Evolutionary conservation across 2,329 filamentous ascomycete species (phyloP).

Genomic region (Calonectria henricotiae): DNA sequence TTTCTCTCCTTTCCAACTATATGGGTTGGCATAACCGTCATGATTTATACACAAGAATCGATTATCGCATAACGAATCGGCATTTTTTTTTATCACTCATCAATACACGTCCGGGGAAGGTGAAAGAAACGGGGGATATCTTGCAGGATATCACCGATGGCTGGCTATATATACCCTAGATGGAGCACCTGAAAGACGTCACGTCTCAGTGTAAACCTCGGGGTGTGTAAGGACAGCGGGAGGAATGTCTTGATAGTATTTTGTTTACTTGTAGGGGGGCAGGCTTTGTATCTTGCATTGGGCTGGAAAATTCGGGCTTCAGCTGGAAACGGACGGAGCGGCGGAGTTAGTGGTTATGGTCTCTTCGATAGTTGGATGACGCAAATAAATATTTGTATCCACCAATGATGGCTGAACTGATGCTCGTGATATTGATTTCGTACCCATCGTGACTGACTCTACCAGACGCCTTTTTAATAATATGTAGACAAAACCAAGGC

Average conservation of each 20-base stretch:
- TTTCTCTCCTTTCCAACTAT: slow-evolving; percentile 52
- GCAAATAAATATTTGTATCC: slow-evolving; percentile 49
- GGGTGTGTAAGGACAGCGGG: slow-evolving; percentile 37
- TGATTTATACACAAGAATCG: slow-evolving; percentile 51
- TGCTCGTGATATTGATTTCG: slow-evolving; percentile 25
- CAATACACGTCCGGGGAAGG: slow-evolving; percentile 42
- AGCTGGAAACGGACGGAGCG: slow-evolving; percentile 54
- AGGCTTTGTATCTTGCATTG: slow-evolving; percentile 50
- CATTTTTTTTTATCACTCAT: slow-evolving; percentile 49
- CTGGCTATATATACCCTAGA: slow-evolving; percentile 47
- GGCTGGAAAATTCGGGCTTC: slow-evolving; percentile 51
- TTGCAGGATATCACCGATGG: slow-evolving; percentile 33
- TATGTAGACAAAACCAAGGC: slow-evolving; percentile 14
- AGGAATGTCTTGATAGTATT: slow-evolving; percentile 40
- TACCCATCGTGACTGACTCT: slow-evolving; percentile 15
- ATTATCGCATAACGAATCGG: slow-evolving; percentile 50
- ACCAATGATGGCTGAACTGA: slow-evolving; percentile 20
- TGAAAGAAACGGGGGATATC: slow-evolving; percentile 31
- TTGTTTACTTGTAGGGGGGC: slow-evolving; percentile 48
- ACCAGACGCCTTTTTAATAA: not conserved
- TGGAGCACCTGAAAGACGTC: slow-evolving; percentile 26
- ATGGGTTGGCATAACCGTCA: slow-evolving; percentile 50
- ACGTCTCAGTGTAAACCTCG: slow-evolving; percentile 18
- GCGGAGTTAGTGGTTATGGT: slow-evolving; percentile 56
- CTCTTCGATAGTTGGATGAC: slow-evolving; percentile 50